These are phyloP conservation scores for Trichophyton equinum DNA, from an alignment of 2,329 filamentous ascomycete species.

Conservation along the genomic window DNA sequence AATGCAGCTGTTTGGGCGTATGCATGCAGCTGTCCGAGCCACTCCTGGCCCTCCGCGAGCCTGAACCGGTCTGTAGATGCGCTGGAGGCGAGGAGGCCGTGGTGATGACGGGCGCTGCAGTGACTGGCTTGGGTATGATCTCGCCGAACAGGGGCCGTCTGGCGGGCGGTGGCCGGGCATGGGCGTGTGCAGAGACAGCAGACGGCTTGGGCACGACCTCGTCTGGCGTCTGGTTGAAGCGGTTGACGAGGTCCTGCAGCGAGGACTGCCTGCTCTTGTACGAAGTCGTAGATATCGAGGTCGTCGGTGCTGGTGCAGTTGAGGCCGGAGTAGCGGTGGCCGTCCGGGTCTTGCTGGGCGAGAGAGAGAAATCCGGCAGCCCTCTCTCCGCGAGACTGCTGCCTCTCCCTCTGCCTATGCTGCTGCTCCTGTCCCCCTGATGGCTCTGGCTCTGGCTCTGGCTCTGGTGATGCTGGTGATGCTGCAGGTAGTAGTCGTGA, in stretches of 20 bases:
- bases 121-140: slow-evolving; percentile 43
- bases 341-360: slow-evolving; percentile 6
- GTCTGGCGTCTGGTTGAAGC: slow-evolving; percentile 55
- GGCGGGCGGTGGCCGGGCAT: slow-evolving; percentile 18
- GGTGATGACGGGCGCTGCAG: slow-evolving; percentile 15
- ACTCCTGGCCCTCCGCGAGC: slow-evolving; percentile 39
- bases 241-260: slow-evolving; percentile 67
- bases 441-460: not conserved
- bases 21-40: slow-evolving; percentile 60
- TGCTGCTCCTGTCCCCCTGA: not conserved
- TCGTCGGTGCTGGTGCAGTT: slow-evolving; percentile 19
- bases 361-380: slow-evolving; percentile 5
- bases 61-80: slow-evolving; percentile 36
- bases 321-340: slow-evolving; percentile 9
- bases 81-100: not conserved
- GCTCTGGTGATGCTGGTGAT: slow-evolving; percentile 21
- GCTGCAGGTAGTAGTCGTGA: slow-evolving; percentile 41
- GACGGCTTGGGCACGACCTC: slow-evolving; percentile 29
- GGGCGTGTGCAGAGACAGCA: slow-evolving; percentile 12
- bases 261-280: slow-evolving; percentile 44
- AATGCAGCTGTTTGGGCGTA: slow-evolving; percentile 27
- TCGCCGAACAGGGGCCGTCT: slow-evolving; percentile 62
- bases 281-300: slow-evolving; percentile 18
- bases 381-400: not conserved
- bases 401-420: not conserved